phyloP scores from a whole-genome alignment of 306 rosid species.

The Prunus armeniaca region DNA sequence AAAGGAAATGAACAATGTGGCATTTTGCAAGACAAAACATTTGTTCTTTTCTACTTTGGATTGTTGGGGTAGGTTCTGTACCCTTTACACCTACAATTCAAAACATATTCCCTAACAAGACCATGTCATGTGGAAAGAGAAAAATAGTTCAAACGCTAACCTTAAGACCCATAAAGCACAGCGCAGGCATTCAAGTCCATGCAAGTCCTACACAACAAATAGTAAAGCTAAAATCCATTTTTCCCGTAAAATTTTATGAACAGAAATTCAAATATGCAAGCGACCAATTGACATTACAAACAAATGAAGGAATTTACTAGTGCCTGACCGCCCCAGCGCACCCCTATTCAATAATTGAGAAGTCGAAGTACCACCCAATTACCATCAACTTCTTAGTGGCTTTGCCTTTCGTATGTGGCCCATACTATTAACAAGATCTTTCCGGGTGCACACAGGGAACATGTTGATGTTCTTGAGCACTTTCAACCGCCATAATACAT shows the following conservation, averaged over 20 bases:
- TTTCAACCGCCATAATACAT: conserved; percentile 79
- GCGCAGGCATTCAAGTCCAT: too few relatives aligned
- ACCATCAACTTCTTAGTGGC: conserved; percentile 52
- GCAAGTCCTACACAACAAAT: not conserved
- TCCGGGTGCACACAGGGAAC: conserved; percentile 95
- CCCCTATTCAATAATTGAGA: not conserved
- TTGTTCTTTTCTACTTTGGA: too few relatives aligned
- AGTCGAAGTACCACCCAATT: not conserved
- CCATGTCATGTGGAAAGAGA: too few relatives aligned
- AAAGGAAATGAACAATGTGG: too few relatives aligned
- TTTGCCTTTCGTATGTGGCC: conserved; percentile 91
- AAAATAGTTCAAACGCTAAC: too few relatives aligned
- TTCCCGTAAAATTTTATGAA: not conserved
- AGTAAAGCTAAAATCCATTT: not conserved
- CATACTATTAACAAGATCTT: conserved; percentile 97
- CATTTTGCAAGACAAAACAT: too few relatives aligned
- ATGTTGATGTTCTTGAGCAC: conserved; percentile 54
- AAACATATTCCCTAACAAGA: too few relatives aligned
- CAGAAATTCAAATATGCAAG: not conserved
- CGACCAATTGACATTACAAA: not conserved
- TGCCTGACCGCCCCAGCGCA: not conserved
- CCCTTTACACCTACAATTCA: too few relatives aligned
- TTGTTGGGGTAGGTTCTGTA: too few relatives aligned
- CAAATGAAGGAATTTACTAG: conserved; percentile 10
- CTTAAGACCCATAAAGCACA: too few relatives aligned